Evolutionary conservation across 169 alveolate genomes (phyloP).

Genomic region (Prorocentrum cordatum): DNA sequence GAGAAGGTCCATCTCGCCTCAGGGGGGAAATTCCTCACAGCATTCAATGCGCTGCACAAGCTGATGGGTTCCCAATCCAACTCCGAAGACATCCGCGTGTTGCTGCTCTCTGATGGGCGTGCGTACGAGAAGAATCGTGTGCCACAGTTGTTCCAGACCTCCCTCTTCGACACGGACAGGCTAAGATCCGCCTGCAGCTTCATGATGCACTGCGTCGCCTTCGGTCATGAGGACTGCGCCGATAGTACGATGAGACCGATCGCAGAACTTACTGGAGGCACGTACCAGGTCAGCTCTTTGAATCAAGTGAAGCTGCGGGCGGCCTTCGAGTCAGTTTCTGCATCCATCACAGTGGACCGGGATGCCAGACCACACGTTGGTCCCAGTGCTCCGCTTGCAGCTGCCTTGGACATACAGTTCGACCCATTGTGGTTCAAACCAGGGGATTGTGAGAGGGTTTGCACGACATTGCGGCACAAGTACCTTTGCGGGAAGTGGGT

Average conservation of each 20-base stretch:
- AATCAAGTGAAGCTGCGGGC: neutral
- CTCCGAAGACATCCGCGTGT: constrained; percentile 21
- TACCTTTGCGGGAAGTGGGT: neutral
- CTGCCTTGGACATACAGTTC: constrained; percentile 9
- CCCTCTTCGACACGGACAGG: neutral
- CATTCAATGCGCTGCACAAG: neutral
- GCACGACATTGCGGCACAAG: neutral
- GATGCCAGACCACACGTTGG: neutral
- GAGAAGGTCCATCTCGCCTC: neutral
- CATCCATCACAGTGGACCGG: neutral
- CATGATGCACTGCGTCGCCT: constrained; percentile 2
- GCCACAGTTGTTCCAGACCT: neutral
- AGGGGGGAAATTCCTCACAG: constrained; percentile 6
- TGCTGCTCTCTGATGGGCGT: constrained; percentile 11
- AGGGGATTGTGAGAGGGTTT: neutral
- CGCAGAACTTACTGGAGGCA: constrained; percentile 14
- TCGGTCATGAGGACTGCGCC: constrained; percentile 1
- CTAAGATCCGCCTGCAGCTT: neutral
- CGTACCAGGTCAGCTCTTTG: neutral
- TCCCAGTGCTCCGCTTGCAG: neutral
- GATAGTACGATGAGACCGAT: neutral
- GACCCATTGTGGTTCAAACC: neutral
- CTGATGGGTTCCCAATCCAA: neutral
- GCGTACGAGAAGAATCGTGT: neutral
- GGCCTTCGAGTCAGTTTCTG: constrained; percentile 19